A percentile compares a stretch with the other conserved stretches of the same genome.
Evolutionary conservation across 805 yeast genomes (phyloP).

Genomic region (Saccharomycopsis guyanensis): DNA sequence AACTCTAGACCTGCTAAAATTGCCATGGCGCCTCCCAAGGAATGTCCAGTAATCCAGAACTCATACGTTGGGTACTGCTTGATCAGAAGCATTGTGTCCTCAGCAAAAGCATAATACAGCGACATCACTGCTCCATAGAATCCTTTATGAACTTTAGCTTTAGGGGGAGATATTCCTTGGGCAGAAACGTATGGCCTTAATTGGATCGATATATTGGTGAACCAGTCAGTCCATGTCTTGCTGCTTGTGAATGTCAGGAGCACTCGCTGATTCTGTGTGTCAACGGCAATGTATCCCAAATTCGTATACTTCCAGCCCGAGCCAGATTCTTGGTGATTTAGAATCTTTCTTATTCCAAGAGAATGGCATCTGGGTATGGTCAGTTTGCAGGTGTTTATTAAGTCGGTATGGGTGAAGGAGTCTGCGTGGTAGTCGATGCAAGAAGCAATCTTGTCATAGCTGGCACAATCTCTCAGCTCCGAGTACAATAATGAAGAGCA

Average conservation of each 20-base stretch:
- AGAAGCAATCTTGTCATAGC: slow-evolving; percentile 10
- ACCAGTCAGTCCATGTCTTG: slow-evolving; percentile 54
- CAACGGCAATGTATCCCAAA: slow-evolving; percentile 44
- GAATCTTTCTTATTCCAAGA: slow-evolving; percentile 10
- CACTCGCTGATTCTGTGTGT: slow-evolving; percentile 36
- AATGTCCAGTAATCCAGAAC: slow-evolving; percentile 60
- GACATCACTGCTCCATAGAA: slow-evolving; percentile 41
- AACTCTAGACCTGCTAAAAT: slow-evolving; percentile 56
- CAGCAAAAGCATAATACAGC: slow-evolving; percentile 33
- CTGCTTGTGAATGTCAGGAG: slow-evolving; percentile 58
- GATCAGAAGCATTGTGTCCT: slow-evolving; percentile 30
- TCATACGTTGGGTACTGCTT: slow-evolving; percentile 39
- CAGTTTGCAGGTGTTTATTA: background rate
- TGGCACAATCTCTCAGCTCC: slow-evolving; percentile 8
- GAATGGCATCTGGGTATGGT: slow-evolving; percentile 1
- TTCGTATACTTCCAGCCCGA: slow-evolving; percentile 9
- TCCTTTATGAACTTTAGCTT: slow-evolving; percentile 60
- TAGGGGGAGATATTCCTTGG: slow-evolving; percentile 30
- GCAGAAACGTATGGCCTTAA: slow-evolving; percentile 33
- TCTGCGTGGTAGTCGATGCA: slow-evolving; percentile 5
- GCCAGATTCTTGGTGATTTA: slow-evolving; percentile 3
- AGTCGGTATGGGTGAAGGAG: background rate
- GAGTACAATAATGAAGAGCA: slow-evolving; percentile 2
- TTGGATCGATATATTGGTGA: slow-evolving; percentile 44
- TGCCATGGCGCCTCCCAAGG: slow-evolving; percentile 70